Evolutionary conservation across 2,329 filamentous ascomycete genomes (phyloP).

Genomic region (Beauveria pseudobassiana): DNA sequence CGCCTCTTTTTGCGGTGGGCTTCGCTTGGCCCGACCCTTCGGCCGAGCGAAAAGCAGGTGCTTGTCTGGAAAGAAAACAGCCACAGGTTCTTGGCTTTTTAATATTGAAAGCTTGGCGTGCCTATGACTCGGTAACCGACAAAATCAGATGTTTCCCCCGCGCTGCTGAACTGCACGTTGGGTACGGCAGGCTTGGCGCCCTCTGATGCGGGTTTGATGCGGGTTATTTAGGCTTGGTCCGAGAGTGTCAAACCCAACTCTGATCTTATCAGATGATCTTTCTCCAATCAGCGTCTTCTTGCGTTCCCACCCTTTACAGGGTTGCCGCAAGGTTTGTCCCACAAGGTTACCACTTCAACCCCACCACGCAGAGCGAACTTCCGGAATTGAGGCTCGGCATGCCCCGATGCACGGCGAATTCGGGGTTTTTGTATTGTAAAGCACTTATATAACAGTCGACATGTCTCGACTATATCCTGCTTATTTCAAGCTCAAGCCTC

Average conservation of each 20-base stretch:
- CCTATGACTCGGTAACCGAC: constrained; percentile 1
- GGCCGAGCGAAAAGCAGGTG: not conserved
- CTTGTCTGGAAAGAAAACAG: not conserved
- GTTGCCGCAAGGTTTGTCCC: not conserved
- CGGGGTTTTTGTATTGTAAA: not conserved
- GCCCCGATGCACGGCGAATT: not conserved
- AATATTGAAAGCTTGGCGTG: not conserved
- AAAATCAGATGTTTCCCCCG: not conserved
- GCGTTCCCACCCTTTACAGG: not conserved
- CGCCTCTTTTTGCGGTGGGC: not conserved
- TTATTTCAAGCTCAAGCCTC: not conserved
- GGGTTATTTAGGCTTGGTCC: not conserved
- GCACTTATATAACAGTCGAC: not conserved
- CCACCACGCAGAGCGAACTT: not conserved
- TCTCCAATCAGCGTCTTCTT: not conserved
- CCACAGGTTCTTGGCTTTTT: not conserved
- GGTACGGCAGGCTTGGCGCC: not conserved
- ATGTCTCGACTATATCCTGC: not conserved
- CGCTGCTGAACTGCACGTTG: not conserved
- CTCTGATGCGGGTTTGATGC: not conserved
- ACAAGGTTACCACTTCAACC: not conserved
- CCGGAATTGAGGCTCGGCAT: not conserved
- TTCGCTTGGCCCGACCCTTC: not conserved
- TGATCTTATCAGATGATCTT: constrained; percentile 7
- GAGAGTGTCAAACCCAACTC: not conserved